Evolutionary conservation across 805 yeast genomes (phyloP).

Genomic region (Cyberlindnera suaveolens): DNA sequence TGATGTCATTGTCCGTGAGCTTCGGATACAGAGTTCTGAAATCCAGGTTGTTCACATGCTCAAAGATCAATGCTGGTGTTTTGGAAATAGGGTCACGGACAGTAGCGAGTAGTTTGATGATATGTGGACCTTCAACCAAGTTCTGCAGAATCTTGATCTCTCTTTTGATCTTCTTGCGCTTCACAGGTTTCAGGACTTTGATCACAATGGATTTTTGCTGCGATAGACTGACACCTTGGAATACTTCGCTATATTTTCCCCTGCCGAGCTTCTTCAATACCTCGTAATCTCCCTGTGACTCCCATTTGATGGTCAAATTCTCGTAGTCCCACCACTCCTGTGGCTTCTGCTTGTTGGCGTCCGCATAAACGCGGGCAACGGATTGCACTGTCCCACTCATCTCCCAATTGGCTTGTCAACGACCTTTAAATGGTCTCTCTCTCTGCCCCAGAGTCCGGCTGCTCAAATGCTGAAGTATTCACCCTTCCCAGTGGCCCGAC

Average conservation of each 20-base stretch:
- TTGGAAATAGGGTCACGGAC: slow-evolving; percentile 80
- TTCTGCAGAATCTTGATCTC: slow-evolving; percentile 86
- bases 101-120: slow-evolving; percentile 70
- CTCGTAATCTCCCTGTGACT: slow-evolving; percentile 79
- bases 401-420: not conserved
- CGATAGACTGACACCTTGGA: slow-evolving; percentile 67
- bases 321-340: slow-evolving; percentile 87
- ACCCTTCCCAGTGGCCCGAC: not conserved
- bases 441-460: not conserved
- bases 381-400: slow-evolving; percentile 26
- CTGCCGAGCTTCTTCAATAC: slow-evolving; percentile 80
- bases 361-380: slow-evolving; percentile 72
- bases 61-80: slow-evolving; percentile 86
- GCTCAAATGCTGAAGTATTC: not conserved
- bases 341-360: slow-evolving; percentile 71
- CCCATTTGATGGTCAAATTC: slow-evolving; percentile 70
- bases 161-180: slow-evolving; percentile 85
- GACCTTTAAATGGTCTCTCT: not conserved
- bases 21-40: slow-evolving; percentile 82
- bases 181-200: slow-evolving; percentile 90
- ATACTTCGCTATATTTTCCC: slow-evolving; percentile 92
- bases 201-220: slow-evolving; percentile 68
- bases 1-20: slow-evolving; percentile 66
- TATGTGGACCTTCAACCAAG: slow-evolving; percentile 76
- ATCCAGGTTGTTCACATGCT: slow-evolving; percentile 77